Conservation (phyloP, 352 stramenopile genomes). For the Globisporangium rhizosaccharum region DNA sequence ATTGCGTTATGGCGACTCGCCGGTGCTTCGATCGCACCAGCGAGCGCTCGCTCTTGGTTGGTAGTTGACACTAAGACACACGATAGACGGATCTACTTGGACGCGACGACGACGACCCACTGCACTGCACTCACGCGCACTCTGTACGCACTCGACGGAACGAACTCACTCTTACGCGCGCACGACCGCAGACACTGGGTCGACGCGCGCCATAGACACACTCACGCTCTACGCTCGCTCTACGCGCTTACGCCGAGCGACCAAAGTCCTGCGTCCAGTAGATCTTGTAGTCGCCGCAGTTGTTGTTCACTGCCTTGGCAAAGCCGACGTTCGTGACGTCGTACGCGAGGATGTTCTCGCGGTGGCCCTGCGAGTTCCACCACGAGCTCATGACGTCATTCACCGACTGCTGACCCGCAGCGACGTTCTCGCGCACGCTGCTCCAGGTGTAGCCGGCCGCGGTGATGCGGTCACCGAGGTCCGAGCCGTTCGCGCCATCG, state of each 20-base stretch:
- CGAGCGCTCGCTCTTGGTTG: not conserved
- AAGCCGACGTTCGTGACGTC: constrained; percentile 11
- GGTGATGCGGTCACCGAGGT: constrained; percentile 31
- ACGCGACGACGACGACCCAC: too few relatives aligned
- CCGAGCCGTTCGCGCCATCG: constrained; percentile 31
- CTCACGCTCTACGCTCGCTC: not conserved
- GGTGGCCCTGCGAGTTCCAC: constrained; percentile 48
- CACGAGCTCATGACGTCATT: constrained; percentile 39
- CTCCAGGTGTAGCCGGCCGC: constrained; percentile 34
- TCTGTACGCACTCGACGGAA: too few relatives aligned
- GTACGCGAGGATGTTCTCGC: constrained; percentile 34
- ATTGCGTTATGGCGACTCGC: not conserved
- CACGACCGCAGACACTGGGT: not conserved
- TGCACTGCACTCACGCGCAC: too few relatives aligned
- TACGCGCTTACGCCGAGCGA: constrained; percentile 2
- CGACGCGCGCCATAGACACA: constrained; percentile 2
- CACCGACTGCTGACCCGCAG: constrained; percentile 33
- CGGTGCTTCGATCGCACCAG: constrained; percentile 16
- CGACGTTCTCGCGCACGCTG: constrained; percentile 44
- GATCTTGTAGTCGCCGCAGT: constrained; percentile 13
- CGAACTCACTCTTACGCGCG: not conserved
- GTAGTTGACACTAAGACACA: not conserved
- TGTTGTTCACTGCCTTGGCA: constrained; percentile 11
- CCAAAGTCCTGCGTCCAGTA: constrained; percentile 22
- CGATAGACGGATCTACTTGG: not conserved